Conservation (phyloP, 139 green algal species). For the Diplosphaera chodatii region DNA sequence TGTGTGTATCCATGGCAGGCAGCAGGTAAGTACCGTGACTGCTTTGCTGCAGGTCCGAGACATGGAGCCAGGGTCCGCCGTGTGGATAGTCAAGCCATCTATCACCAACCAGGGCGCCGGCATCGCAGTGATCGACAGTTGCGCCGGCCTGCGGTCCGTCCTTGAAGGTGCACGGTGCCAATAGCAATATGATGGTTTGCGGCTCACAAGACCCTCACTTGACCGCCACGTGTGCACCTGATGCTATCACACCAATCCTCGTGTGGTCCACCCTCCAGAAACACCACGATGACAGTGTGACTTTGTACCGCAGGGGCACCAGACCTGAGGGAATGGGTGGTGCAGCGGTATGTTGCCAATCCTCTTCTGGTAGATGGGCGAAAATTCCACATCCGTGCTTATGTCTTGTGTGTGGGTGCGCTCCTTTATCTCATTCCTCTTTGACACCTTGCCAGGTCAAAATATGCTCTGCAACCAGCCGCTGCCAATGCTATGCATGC, state of each 20-base stretch:
- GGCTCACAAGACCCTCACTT: too few species aligned
- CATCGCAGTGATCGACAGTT: constrained; percentile 31
- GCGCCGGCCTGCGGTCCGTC: not conserved
- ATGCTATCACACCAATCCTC: too few species aligned
- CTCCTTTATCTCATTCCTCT: not conserved
- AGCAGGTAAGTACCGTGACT: too few species aligned
- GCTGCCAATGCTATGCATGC: too few species aligned
- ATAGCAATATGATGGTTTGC: too few species aligned
- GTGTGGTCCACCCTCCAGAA: too few species aligned
- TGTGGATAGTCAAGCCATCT: constrained; percentile 45
- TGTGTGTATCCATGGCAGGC: too few species aligned
- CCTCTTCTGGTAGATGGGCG: constrained; percentile 22
- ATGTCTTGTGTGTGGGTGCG: constrained; percentile 34
- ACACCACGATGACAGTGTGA: not conserved
- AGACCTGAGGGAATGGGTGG: constrained; percentile 41
- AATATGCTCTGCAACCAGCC: too few species aligned
- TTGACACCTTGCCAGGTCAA: too few species aligned
- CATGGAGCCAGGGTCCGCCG: constrained; percentile 20
- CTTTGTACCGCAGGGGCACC: constrained; percentile 4
- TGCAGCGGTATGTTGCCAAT: constrained; percentile 36
- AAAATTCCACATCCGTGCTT: constrained; percentile 41
- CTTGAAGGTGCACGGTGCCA: constrained; percentile 9
- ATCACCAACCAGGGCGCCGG: constrained; percentile 37
- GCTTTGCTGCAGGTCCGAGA: constrained; percentile 34
- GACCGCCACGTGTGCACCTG: too few species aligned